These are phyloP conservation scores for Discostella stelligeroides DNA, from an alignment of 108 stramenopile genomes.

Conservation along the genomic window DNA sequence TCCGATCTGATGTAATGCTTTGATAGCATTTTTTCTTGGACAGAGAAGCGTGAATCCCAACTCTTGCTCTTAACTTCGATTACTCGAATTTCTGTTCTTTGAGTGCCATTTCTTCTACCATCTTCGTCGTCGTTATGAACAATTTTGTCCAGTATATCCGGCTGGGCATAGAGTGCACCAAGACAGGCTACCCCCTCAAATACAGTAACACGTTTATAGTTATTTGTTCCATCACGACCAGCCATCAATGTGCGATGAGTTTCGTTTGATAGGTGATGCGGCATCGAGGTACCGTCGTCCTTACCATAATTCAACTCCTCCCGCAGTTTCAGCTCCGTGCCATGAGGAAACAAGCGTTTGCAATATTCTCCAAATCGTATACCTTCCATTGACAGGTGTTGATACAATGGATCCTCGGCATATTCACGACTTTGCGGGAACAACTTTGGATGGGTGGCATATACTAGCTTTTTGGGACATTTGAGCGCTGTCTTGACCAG, in stretches of 20 bases:
- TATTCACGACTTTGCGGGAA: slow-evolving; percentile 26
- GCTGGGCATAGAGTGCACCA: slow-evolving; percentile 43
- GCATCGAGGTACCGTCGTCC: not conserved
- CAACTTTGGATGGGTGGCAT: slow-evolving; percentile 41
- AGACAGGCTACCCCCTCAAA: slow-evolving; percentile 52
- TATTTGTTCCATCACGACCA: not conserved
- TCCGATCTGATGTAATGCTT: too few species aligned
- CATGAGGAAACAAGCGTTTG: slow-evolving; percentile 48
- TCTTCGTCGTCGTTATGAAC: not conserved
- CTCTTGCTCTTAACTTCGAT: slow-evolving; percentile 59
- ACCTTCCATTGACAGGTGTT: slow-evolving; percentile 47
- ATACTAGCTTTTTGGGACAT: slow-evolving; percentile 58
- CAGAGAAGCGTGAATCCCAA: slow-evolving; percentile 44
- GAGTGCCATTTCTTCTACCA: not conserved
- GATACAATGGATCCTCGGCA: slow-evolving; percentile 32
- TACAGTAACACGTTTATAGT: slow-evolving; percentile 29
- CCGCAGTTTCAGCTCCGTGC: slow-evolving; percentile 28
- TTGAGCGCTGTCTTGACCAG: slow-evolving; percentile 45
- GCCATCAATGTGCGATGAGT: slow-evolving; percentile 23
- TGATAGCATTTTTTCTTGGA: slow-evolving; percentile 36
- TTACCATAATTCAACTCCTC: not conserved
- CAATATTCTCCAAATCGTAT: slow-evolving; percentile 52
- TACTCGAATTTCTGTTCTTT: slow-evolving; percentile 35
- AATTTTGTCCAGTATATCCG: slow-evolving; percentile 54
- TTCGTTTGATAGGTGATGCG: slow-evolving; percentile 15